Evolutionary conservation across 495 filamentous ascomycete genomes (phyloP), one percentile per base, ranked within the genome.

Genomic region (Penicillium daleae): DNA sequence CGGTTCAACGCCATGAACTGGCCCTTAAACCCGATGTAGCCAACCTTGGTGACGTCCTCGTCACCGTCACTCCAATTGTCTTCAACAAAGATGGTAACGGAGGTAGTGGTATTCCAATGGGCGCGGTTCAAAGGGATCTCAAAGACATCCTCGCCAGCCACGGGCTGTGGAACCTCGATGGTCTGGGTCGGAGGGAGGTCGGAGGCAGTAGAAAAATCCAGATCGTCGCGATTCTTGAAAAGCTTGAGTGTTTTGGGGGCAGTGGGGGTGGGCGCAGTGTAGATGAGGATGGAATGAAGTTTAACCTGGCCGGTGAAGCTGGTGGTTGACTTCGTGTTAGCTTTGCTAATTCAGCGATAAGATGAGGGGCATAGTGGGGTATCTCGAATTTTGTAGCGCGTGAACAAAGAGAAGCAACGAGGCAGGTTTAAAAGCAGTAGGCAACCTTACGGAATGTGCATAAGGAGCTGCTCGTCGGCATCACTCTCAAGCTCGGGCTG

Each of bases 291-390:
- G 21, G 90, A 87, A 76, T 98, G 93, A 0, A 99, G 86, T 73
- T 93, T 96, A 60, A 97, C 85, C 76, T 96, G 92, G 62, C 90
- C 94, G 27, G 92, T 92, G 80, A 99, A 99, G 29, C 95, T 99
- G 49, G 22, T 52, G 55, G 13, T 44, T n/a, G 50, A n/a, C 8
- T n/a, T 39, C 7, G 40, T 10, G 46, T 64, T 63, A 66, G 57
- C 50, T 46, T 61, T 55, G 56, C 13, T 68, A 63, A 33, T 55
- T 31, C 37, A 40, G 46, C 52, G 56, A 62, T 62, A 56, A 58
- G 46, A 60, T 65, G 71, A 73, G 66, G 72, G 69, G 66, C 50
- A 67, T 59, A 46, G 57, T 26, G 31, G 57, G 57, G 57, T 49
- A 37, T 50, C 0, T 17, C 10, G 32, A 33, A 15, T 50, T 29